Base-by-base conservation (phyloP, 148 eudicot species). In the Fallopia convolvulus region DNA sequence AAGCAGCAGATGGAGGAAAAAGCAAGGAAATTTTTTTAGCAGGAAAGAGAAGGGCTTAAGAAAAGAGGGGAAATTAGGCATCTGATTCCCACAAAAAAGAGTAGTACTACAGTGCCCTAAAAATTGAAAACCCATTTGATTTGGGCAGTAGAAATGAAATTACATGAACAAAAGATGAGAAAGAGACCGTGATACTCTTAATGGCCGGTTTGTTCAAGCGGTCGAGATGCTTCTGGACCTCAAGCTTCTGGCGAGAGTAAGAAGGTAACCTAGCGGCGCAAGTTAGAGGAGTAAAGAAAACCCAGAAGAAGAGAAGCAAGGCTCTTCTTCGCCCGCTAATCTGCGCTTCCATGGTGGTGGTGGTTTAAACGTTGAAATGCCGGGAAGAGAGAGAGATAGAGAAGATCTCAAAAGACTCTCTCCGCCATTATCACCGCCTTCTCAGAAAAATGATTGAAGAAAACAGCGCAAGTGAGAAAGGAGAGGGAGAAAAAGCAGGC, bases 151-250 rank as follows among this genome's bases (percentile, higher is more conserved):
- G 4, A 60, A 60, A 60, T 58, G 4, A 60, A 60, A 60, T 58
- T 8, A 20, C 65, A 20, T 7, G 15, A 5, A 71, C 18, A n/a
- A 13, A 50, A 3, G 13, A 30, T 49, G 33, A 32, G 1, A 61
- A 70, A 61, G 42, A 68, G 41, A 93, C 98, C 98, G 83, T 83
- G 71, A 93, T 88, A 83, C 84, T 82, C 74, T 94, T 83, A 63
- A 88, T 74, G 40, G 98, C 82, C 47, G 89, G 87, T 47, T 94
- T 94, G 82, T 94, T 94, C 72, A 94, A 68, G 46, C 98, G 92
- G n/a, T 87, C 88, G 80, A 94, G 87, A 82, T 94, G 98, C 83
- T 88, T 94, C 48, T 83, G 80, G 39, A 94, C 88, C 80, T 88
- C 84, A 42, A 94, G 86, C 84, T 89, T 90, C 85, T 91, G 93